Percentiles rank a stretch among this genome's conserved stretches.
Conservation (phyloP, 2,329 filamentous ascomycete species). For the Aspergillus calidoustus region DNA sequence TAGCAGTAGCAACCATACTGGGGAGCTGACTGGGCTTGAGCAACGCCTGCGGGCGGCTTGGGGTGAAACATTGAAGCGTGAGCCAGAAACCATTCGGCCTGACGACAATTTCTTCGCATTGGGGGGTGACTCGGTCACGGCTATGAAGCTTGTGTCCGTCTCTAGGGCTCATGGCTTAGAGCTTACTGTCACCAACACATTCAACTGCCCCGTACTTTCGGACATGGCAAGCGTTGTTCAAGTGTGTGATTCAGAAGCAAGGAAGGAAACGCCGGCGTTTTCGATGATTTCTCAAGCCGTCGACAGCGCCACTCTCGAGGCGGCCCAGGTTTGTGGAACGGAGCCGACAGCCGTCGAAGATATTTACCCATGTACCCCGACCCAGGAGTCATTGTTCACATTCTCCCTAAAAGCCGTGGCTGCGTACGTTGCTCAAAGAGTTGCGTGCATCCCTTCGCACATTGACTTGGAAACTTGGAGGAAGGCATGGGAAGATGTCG, state of each 20-base stretch:
- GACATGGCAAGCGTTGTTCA: constrained; percentile 49
- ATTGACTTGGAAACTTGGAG: constrained; percentile 46
- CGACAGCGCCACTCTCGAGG: constrained; percentile 42
- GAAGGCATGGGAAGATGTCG: constrained; percentile 50
- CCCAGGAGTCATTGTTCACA: constrained; percentile 50
- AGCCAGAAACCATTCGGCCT: constrained; percentile 38
- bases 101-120: constrained; percentile 45
- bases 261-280: constrained; percentile 32
- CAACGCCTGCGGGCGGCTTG: constrained; percentile 39
- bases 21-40: constrained; percentile 39
- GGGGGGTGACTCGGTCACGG: constrained; percentile 41
- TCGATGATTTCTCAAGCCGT: constrained; percentile 39
- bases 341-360: constrained; percentile 39
- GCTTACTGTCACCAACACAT: constrained; percentile 43
- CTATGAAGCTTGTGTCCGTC: constrained; percentile 41
- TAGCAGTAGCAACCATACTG: constrained; percentile 17
- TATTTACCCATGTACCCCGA: constrained; percentile 48
- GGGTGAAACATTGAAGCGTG: constrained; percentile 37
- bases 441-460: constrained; percentile 42
- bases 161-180: constrained; percentile 36
- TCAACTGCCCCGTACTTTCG: constrained; percentile 37
- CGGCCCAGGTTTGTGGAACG: constrained; percentile 40
- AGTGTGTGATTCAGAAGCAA: constrained; percentile 31
- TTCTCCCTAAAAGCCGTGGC: constrained; percentile 50
- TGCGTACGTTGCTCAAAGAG: constrained; percentile 52